Evolutionary conservation across 2,329 filamentous ascomycete genomes (phyloP), one percentile per base, ranked within the genome.

Genomic region (Cladosporium sp.): DNA sequence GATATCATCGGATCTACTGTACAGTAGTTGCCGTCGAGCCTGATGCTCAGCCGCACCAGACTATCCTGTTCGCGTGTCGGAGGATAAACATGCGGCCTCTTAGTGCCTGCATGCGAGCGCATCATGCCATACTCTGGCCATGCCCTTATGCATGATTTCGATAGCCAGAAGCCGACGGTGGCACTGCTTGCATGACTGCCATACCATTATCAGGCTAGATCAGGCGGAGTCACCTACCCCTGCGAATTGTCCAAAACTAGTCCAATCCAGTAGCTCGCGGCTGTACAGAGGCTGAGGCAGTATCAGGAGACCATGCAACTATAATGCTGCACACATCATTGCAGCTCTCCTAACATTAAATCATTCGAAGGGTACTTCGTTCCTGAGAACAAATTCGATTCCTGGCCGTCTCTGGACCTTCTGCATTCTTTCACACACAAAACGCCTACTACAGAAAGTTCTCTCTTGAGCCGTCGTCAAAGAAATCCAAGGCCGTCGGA

Each of bases 81-180:
- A n/a, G 10, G 26, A 34, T 18, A 21, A 8, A 21, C 15, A 30
- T n/a, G 28, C 52, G 52, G 15, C 18, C 28, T 34, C 52, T 34
- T 7, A 24, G 55, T 21, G 55, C 32, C 55, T 58, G 55, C 32
- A 26, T 41, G 32, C 55, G 15, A 26, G 4, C 10, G 32, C 52
- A 34, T n/a, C 52, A 28, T 54, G 30, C n/a, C 34, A 58, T 58
- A 34, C 30, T 34, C n/a, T 58, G 12, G 32, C 41, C 2, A 2
- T 11, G 34, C 41, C 34, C 34, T 38, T n/a, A 36, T 55, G 60
- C 60, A 63, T 54, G 49, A 38, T 44, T 63, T 38, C 60, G 26
- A 63, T 63, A 63, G 60, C 49, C 60, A 52, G 24, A 62, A 34
- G 60, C 47, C 32, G 60, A 54, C 11, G 47, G 21, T 51, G 30